Conservation (phyloP, 2,329 filamentous ascomycete species). For the Teratosphaeriaceae sp. region DNA sequence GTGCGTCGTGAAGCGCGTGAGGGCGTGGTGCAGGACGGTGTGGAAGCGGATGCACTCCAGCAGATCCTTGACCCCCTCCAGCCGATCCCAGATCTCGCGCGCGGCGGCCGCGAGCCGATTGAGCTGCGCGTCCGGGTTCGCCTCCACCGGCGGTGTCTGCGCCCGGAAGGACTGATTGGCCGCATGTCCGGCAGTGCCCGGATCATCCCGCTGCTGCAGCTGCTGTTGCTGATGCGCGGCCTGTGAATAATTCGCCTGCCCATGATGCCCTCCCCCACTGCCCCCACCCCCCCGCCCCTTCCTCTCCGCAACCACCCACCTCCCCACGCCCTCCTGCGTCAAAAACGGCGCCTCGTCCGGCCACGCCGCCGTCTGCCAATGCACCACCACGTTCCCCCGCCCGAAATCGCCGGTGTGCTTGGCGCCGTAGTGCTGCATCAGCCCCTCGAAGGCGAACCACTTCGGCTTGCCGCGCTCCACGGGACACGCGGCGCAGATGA, state of each 20-base stretch:
- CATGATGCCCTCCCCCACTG: too few species aligned
- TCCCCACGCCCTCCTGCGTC: constrained; percentile 44
- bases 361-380: constrained; percentile 74
- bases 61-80: constrained; percentile 54
- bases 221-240: too few species aligned
- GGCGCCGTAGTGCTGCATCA: constrained; percentile 76
- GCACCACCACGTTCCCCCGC: constrained; percentile 63
- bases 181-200: too few species aligned
- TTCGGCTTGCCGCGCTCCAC: constrained; percentile 61
- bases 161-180: neutral
- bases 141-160: neutral
- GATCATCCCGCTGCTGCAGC: too few species aligned
- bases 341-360: constrained; percentile 67
- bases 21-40: constrained; percentile 56
- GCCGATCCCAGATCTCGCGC: constrained; percentile 56
- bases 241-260: too few species aligned
- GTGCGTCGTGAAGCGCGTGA: constrained; percentile 49
- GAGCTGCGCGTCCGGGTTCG: constrained; percentile 14
- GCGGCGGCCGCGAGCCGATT: constrained; percentile 45
- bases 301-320: neutral
- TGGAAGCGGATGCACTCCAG: constrained; percentile 57
- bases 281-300: too few species aligned
- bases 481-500: constrained; percentile 58
- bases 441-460: constrained; percentile 68
- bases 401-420: constrained; percentile 71